Evolutionary conservation across 1,284 basidiomycete species (phyloP), one percentile per base, ranked within the genome.

Genomic region (Mycena sp.): DNA sequence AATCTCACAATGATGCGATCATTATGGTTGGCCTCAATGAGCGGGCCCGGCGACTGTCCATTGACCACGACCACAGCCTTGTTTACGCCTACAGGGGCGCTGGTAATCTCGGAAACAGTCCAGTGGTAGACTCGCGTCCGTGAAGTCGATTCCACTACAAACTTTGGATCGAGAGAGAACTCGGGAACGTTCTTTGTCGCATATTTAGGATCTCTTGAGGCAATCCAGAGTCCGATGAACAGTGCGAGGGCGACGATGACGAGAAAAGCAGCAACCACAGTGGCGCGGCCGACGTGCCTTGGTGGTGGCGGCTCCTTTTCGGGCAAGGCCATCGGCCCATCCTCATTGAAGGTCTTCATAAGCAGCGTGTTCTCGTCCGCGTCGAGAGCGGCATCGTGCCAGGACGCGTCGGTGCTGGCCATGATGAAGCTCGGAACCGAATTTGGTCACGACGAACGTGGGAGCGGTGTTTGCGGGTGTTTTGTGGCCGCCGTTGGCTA

Each of bases 11-110:
- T 60, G 1, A 69, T 62, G 4, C 67, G 46, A 48, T 83, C 83
- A 50, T 85, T 81, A 78, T 78, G 72, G 69, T 85, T 85, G 1
- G 76, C 82, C 62, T 85, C 80, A 55, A 85, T 79, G 6, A 81
- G 76, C 0, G 84, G 84, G 2, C 83, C 84, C 1, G 84, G 83
- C 48, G 71, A 81, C 59, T 77, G 74, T 71, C 78, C 81, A 53
- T 85, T 85, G 21, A 85, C 80, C 6, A 82, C 79, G 6, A 83
- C 69, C 78, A 83, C 81, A 1, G 69, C 65, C 57, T 78, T 78
- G 26, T 68, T 64, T 9, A 79, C 71, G 2, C 77, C 82, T 45
- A 79, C 81, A 0, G 80, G 79, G 0, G 78, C 73, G 4, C 76
- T 75, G 14, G 63, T 57, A 0, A 74, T 71, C 54, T 72, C 58